Evolutionary conservation across 164 flowering plant genomes (phyloP).

Genomic region (Taxillus chinensis): DNA sequence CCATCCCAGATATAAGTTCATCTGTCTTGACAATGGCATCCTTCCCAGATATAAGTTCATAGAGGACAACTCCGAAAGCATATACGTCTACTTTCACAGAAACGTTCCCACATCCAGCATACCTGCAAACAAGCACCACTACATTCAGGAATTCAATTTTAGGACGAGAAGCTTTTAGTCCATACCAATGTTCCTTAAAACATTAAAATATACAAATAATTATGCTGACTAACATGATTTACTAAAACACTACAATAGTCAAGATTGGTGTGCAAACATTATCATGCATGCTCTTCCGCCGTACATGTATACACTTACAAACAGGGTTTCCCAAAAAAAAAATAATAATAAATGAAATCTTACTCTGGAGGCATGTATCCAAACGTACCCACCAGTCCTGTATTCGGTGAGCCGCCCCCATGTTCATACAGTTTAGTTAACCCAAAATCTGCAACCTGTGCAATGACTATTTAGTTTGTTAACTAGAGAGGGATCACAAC

Average conservation of each 20-base stretch:
- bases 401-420: not conserved
- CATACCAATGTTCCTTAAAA: too few relatives aligned
- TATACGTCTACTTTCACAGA: not conserved
- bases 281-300: too few relatives aligned
- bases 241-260: too few relatives aligned
- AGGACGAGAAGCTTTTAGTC: too few relatives aligned
- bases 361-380: slow-evolving; percentile 6
- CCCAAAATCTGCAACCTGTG: slow-evolving; percentile 4
- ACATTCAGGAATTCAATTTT: not conserved
- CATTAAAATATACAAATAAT: too few relatives aligned
- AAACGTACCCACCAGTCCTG: not conserved
- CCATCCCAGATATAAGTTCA: not conserved
- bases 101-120: not conserved
- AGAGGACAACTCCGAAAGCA: slow-evolving; percentile 1
- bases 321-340: too few relatives aligned
- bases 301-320: too few relatives aligned
- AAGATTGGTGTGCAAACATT: too few relatives aligned
- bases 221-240: too few relatives aligned
- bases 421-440: not conserved
- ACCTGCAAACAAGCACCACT: not conserved
- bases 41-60: not conserved
- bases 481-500: not conserved
- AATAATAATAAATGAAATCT: not conserved
- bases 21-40: not conserved
- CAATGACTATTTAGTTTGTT: not conserved